phyloP scores from a whole-genome alignment of 495 filamentous ascomycete genomes.

The Neurospora pannonica region DNA sequence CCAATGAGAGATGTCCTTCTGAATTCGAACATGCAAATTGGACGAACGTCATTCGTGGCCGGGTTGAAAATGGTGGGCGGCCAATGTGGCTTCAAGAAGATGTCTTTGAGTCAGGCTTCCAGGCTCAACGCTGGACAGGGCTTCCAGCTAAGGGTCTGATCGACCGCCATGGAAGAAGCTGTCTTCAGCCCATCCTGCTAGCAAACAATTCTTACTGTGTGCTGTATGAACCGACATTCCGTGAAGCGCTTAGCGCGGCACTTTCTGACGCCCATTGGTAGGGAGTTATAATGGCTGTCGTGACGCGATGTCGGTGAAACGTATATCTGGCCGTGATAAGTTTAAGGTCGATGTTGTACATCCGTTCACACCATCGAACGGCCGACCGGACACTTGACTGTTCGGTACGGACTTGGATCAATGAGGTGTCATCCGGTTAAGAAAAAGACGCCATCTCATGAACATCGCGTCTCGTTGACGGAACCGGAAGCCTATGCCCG shows the following conservation, averaged over 20 bases:
- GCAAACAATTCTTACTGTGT: neutral
- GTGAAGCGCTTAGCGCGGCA: neutral
- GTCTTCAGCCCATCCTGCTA: neutral
- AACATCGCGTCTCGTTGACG: neutral
- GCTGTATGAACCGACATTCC: neutral
- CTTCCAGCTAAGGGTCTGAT: neutral
- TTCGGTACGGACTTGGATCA: neutral
- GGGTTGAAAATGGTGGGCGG: neutral
- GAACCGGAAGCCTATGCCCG: neutral
- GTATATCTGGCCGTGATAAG: neutral
- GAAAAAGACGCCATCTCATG: neutral
- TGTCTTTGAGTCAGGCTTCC: neutral
- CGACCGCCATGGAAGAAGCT: neutral
- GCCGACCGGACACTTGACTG: neutral
- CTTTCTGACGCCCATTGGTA: neutral
- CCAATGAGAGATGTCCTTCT: neutral
- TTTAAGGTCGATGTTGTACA: neutral
- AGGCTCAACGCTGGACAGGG: neutral
- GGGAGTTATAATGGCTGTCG: neutral
- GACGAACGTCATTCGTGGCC: neutral
- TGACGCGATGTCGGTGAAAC: neutral
- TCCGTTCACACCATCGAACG: neutral
- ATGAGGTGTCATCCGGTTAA: neutral
- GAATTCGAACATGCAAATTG: neutral
- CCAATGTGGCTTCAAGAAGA: neutral